A percentile compares a stretch with the other conserved stretches of the same genome.
Evolutionary conservation across 2,329 filamentous ascomycete genomes (phyloP).

Genomic region (Drechmeria coniospora): DNA sequence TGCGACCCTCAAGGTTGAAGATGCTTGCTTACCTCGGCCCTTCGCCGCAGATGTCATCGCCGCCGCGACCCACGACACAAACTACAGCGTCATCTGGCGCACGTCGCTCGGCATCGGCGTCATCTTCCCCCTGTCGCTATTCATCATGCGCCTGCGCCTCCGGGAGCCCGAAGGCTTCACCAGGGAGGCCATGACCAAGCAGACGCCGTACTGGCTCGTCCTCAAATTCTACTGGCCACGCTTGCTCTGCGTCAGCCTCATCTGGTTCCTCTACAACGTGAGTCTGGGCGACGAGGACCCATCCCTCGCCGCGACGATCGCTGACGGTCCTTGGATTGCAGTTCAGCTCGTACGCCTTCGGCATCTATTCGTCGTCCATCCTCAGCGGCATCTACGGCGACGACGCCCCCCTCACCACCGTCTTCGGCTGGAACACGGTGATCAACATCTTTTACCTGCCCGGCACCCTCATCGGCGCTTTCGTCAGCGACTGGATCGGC

Average conservation of each 20-base stretch:
- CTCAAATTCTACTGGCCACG: constrained; percentile 58
- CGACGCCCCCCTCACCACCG: constrained; percentile 50
- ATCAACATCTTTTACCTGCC: constrained; percentile 84
- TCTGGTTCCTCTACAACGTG: constrained; percentile 76
- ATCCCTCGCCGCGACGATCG: background rate
- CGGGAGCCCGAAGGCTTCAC: constrained; percentile 68
- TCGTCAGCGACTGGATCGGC: constrained; percentile 62
- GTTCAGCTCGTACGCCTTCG: constrained; percentile 74
- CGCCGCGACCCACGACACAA: constrained; percentile 39
- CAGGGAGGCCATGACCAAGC: constrained; percentile 49
- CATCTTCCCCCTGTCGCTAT: constrained; percentile 58
- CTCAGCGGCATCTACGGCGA: constrained; percentile 47
- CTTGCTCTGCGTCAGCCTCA: constrained; percentile 51
- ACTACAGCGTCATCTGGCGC: constrained; percentile 67
- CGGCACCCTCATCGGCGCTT: constrained; percentile 63
- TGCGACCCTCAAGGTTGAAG: background rate
- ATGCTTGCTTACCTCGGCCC: background rate
- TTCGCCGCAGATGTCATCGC: constrained; percentile 31
- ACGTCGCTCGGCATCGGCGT: constrained; percentile 64
- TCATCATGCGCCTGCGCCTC: constrained; percentile 56
- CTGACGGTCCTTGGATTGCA: constrained; percentile 4
- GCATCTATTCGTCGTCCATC: constrained; percentile 70
- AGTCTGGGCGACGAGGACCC: constrained; percentile 12
- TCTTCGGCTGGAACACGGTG: constrained; percentile 79
- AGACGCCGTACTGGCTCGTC: constrained; percentile 40